Conservation (phyloP, 139 green algal species). For the Chlamydomonas incerta region DNA sequence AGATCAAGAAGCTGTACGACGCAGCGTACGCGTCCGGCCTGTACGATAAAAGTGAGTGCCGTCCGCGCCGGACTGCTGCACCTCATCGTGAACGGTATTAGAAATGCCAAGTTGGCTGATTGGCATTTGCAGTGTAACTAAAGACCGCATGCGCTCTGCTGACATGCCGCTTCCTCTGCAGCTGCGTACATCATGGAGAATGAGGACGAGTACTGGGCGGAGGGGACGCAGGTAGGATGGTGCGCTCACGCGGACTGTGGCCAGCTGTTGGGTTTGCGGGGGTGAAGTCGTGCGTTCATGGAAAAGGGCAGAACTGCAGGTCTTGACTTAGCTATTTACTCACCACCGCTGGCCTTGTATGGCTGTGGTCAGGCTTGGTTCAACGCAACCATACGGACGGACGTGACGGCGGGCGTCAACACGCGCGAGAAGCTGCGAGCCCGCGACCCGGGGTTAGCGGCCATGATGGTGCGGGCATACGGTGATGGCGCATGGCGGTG, state of each 20-base stretch:
- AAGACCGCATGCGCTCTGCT: no score
- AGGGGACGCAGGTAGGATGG: conserved; percentile 66
- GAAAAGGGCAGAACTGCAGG: no score
- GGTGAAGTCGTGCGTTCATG: no score
- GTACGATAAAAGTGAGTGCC: conserved; percentile 33
- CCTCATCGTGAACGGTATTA: no score
- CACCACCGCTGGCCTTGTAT: no score
- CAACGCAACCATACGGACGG: conserved; percentile 69
- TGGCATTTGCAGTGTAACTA: no score
- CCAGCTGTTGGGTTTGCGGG: no score
- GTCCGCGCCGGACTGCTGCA: no score
- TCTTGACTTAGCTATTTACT: no score
- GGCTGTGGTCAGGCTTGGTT: conserved; percentile 85
- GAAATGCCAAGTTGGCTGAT: no score
- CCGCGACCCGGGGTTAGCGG: conserved; percentile 71
- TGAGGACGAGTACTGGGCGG: conserved; percentile 85
- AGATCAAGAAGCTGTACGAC: conserved; percentile 39
- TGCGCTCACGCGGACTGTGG: no score
- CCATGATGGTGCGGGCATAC: conserved; percentile 59
- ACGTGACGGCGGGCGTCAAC: conserved; percentile 83
- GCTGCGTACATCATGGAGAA: conserved; percentile 76
- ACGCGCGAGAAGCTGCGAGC: conserved; percentile 66
- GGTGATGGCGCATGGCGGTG: conserved; percentile 66
- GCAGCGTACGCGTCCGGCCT: conserved; percentile 10
- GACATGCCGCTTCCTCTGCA: no score